phyloP scores from a whole-genome alignment of 257 asterid genomes.

The Solanum stenotomum region DNA sequence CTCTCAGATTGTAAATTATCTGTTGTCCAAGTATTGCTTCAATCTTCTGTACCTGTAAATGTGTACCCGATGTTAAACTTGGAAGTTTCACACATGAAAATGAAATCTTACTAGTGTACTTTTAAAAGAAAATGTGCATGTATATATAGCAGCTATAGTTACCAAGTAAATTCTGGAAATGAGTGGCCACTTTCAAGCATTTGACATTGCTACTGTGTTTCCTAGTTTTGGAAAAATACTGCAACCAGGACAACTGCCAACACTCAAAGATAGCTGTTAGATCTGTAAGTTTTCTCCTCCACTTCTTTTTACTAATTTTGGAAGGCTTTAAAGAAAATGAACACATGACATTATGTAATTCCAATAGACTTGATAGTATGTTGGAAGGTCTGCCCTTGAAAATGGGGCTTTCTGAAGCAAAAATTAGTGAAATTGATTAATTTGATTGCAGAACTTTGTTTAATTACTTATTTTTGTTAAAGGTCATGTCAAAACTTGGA shows the following conservation, averaged over 20 bases:
- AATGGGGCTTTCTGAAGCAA: neutral
- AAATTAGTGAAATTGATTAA: neutral
- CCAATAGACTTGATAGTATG: neutral
- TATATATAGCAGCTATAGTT: neutral
- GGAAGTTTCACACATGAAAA: neutral
- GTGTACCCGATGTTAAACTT: neutral
- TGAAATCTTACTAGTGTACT: neutral
- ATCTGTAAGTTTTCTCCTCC: neutral
- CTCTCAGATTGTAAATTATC: constrained; percentile 17
- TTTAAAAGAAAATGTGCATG: neutral
- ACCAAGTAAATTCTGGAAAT: neutral
- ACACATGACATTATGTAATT: neutral
- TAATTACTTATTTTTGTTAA: neutral
- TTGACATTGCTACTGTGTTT: neutral
- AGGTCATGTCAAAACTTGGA: neutral
- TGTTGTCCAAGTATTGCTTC: neutral
- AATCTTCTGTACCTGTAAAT: neutral
- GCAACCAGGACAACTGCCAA: neutral
- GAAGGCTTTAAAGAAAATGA: neutral
- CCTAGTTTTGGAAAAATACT: neutral
- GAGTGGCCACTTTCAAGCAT: neutral
- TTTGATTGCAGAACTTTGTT: neutral
- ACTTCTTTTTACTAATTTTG: neutral
- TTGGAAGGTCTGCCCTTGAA: neutral
- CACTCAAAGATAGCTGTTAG: neutral